Percentiles rank a stretch among this genome's conserved stretches.
phyloP scores from a whole-genome alignment of 2,329 filamentous ascomycete genomes.

The Ceratocystis alfenasii region DNA sequence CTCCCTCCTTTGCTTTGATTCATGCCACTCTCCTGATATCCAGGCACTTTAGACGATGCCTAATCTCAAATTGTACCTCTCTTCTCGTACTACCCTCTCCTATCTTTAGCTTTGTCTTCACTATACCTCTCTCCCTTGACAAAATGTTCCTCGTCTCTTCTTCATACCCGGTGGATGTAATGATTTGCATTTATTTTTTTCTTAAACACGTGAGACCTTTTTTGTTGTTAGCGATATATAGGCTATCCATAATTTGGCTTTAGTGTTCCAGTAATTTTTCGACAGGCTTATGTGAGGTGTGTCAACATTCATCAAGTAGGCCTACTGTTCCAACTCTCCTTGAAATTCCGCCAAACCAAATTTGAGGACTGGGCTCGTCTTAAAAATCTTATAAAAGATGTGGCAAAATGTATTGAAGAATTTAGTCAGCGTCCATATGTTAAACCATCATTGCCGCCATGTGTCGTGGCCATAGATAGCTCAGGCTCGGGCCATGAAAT shows the following conservation, averaged over 20 bases:
- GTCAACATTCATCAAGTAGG: too few species aligned
- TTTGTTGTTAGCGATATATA: too few species aligned
- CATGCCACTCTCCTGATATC: not conserved
- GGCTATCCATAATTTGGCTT: too few species aligned
- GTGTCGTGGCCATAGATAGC: too few species aligned
- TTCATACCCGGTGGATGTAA: slow-evolving; percentile 7
- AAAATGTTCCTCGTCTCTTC: not conserved
- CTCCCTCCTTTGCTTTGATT: not conserved
- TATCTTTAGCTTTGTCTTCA: slow-evolving; percentile 11
- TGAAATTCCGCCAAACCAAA: too few species aligned
- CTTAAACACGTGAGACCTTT: not conserved
- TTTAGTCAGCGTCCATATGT: too few species aligned
- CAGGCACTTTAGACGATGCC: not conserved
- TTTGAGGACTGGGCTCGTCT: too few species aligned
- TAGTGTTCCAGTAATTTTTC: too few species aligned
- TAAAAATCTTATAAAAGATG: too few species aligned
- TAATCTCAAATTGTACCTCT: not conserved
- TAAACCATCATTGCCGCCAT: not conserved
- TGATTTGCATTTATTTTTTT: slow-evolving; percentile 3
- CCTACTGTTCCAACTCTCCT: too few species aligned
- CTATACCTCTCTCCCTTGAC: not conserved
- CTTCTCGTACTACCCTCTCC: slow-evolving; percentile 1
- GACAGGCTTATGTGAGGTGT: too few species aligned
- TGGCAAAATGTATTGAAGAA: too few species aligned
- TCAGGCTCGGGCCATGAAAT: not conserved